Evolutionary conservation across 176 grass and related monocot genomes (phyloP).

Genomic region (Pontederia paniculata): DNA sequence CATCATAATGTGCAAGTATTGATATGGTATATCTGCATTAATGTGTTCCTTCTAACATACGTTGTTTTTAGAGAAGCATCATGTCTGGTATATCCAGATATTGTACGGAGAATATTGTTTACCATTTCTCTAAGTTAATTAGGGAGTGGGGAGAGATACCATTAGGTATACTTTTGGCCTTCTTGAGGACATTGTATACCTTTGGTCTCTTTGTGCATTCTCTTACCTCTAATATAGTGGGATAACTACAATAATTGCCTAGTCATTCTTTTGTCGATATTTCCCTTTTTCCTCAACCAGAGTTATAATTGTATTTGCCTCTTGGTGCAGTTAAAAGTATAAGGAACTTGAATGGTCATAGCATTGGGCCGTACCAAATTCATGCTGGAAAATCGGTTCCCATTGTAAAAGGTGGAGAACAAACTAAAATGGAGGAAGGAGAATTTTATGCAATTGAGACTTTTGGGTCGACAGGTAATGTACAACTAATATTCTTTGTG

Average conservation of each 20-base stretch:
- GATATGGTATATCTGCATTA: too few species aligned
- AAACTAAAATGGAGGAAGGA: slow-evolving; percentile 98
- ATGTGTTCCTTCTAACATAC: too few species aligned
- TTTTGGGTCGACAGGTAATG: slow-evolving; percentile 82
- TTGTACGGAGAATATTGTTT: too few species aligned
- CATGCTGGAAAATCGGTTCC: slow-evolving; percentile 96
- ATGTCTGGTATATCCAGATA: too few species aligned
- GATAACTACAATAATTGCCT: neutral
- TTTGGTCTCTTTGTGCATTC: neutral
- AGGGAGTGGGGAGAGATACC: too few species aligned
- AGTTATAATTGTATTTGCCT: neutral
- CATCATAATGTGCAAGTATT: too few species aligned
- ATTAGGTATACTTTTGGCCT: too few species aligned
- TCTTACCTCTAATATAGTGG: slow-evolving; percentile 2
- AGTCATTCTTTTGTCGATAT: neutral
- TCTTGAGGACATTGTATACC: too few species aligned
- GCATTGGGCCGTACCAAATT: slow-evolving; percentile 93
- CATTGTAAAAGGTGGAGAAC: slow-evolving; percentile 92
- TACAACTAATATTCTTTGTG: neutral
- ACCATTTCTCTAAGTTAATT: too few species aligned
- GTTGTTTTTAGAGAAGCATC: too few species aligned
- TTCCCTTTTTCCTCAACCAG: neutral
- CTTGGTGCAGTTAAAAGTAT: slow-evolving; percentile 79
- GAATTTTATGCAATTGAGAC: slow-evolving; percentile 98
- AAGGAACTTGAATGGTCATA: slow-evolving; percentile 92